These are phyloP conservation scores for Boletus rubroflammeus DNA, from an alignment of 768 basidiomycete genomes.

Conservation along the genomic window DNA sequence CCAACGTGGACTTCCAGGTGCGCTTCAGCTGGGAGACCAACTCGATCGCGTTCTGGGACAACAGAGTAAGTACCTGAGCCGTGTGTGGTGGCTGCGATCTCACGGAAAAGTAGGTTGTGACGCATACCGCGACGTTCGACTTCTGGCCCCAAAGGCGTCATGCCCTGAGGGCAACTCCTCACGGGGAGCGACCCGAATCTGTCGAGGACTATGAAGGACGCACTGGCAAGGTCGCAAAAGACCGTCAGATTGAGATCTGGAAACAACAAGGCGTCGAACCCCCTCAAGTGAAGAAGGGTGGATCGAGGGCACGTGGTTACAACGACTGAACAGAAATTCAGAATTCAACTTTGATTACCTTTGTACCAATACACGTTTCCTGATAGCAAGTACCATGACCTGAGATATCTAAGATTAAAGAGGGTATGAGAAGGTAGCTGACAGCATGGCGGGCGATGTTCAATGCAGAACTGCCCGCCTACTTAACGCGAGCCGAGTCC, in stretches of 20 bases:
- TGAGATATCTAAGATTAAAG: not conserved
- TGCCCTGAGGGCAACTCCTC: constrained; percentile 77
- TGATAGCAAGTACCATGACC: not conserved
- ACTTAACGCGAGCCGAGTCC: not conserved
- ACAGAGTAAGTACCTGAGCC: constrained; percentile 47
- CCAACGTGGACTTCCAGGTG: constrained; percentile 71
- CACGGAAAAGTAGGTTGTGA: constrained; percentile 48
- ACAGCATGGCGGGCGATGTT: not conserved
- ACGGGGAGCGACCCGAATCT: constrained; percentile 73
- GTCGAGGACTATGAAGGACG: constrained; percentile 65
- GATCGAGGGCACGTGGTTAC: constrained; percentile 49
- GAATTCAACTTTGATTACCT: not conserved
- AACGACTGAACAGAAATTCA: constrained; percentile 44
- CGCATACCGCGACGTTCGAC: constrained; percentile 79
- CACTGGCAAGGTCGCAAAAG: constrained; percentile 67
- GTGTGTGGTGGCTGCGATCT: not conserved
- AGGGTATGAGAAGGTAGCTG: not conserved
- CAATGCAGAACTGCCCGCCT: constrained; percentile 3
- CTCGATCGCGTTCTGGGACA: constrained; percentile 85
- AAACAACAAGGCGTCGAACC: constrained; percentile 56
- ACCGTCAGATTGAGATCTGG: constrained; percentile 71
- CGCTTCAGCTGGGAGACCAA: constrained; percentile 76
- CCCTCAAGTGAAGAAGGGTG: constrained; percentile 29
- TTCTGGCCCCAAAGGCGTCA: constrained; percentile 78
- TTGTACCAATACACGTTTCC: constrained; percentile 3